phyloP scores from a whole-genome alignment of 768 basidiomycete genomes.

The Suillus sp. region DNA sequence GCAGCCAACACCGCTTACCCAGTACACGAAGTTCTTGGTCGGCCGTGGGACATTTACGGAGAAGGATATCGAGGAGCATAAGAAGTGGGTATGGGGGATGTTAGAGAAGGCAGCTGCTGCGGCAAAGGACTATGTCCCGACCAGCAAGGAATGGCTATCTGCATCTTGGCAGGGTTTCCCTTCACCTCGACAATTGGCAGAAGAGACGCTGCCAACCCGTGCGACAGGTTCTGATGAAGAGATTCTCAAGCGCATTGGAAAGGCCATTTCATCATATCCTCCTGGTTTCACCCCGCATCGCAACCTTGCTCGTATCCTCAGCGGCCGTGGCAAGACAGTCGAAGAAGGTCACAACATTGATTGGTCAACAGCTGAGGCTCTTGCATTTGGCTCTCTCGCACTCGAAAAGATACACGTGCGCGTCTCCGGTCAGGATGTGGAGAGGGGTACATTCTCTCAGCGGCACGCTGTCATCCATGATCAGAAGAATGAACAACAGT shows the following conservation, averaged over 20 bases:
- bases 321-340: slow-evolving; percentile 84
- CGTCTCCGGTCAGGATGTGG: slow-evolving; percentile 96
- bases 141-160: slow-evolving; percentile 96
- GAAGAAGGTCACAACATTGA: slow-evolving; percentile 93
- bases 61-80: slow-evolving; percentile 96
- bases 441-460: slow-evolving; percentile 98
- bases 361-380: slow-evolving; percentile 97
- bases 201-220: slow-evolving; percentile 88
- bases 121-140: slow-evolving; percentile 93
- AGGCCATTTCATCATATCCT: slow-evolving; percentile 85
- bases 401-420: slow-evolving; percentile 94
- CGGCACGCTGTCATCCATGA: slow-evolving; percentile 97
- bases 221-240: slow-evolving; percentile 80
- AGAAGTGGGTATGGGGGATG: slow-evolving; percentile 99
- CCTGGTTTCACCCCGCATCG: slow-evolving; percentile 84
- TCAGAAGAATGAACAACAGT: slow-evolving; percentile 89
- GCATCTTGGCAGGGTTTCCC: slow-evolving; percentile 99
- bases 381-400: slow-evolving; percentile 92
- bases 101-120: slow-evolving; percentile 94
- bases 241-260: slow-evolving; percentile 81
- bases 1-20: slow-evolving; percentile 87
- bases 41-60: slow-evolving; percentile 93
- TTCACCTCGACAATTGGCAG: slow-evolving; percentile 92
- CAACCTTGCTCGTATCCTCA: slow-evolving; percentile 92
- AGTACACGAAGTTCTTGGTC: slow-evolving; percentile 90